phyloP scores from a whole-genome alignment of 305 asterid species.

The Andrographis paniculata region DNA sequence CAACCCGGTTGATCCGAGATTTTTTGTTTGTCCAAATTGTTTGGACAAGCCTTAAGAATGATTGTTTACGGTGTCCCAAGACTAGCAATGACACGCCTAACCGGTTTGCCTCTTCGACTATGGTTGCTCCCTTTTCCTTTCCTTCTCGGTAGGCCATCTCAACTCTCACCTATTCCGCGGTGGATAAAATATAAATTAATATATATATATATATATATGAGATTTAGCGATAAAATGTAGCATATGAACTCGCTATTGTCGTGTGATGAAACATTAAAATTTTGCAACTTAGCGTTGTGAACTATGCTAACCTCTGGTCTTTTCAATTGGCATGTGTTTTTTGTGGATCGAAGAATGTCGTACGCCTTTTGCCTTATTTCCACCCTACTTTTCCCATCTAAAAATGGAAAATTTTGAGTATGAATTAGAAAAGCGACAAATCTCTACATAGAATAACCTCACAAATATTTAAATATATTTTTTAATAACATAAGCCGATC shows the following conservation, averaged over 20 bases:
- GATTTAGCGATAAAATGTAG: no score
- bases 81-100: slow-evolving; percentile 44
- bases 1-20: slow-evolving; percentile 24
- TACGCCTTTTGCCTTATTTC: slow-evolving; percentile 30
- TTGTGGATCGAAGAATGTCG: slow-evolving; percentile 45
- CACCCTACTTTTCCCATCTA: slow-evolving; percentile 29
- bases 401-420: neutral
- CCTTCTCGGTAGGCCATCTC: slow-evolving; percentile 51
- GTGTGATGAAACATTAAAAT: neutral
- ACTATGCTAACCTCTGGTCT: slow-evolving; percentile 51
- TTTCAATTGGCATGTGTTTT: slow-evolving; percentile 37
- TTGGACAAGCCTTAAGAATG: slow-evolving; percentile 37
- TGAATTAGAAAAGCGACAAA: no score
- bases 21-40: slow-evolving; percentile 31
- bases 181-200: no score
- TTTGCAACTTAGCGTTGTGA: neutral
- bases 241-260: neutral
- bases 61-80: slow-evolving; percentile 45
- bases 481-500: no score
- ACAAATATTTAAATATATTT: no score
- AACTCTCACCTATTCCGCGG: slow-evolving; percentile 44
- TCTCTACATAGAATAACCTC: no score
- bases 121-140: slow-evolving; percentile 43
- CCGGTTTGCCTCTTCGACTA: slow-evolving; percentile 58
- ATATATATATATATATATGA: no score